phyloP scores from a whole-genome alignment of 2,329 filamentous ascomycete species.

The Mycosphaerella arachidis region DNA sequence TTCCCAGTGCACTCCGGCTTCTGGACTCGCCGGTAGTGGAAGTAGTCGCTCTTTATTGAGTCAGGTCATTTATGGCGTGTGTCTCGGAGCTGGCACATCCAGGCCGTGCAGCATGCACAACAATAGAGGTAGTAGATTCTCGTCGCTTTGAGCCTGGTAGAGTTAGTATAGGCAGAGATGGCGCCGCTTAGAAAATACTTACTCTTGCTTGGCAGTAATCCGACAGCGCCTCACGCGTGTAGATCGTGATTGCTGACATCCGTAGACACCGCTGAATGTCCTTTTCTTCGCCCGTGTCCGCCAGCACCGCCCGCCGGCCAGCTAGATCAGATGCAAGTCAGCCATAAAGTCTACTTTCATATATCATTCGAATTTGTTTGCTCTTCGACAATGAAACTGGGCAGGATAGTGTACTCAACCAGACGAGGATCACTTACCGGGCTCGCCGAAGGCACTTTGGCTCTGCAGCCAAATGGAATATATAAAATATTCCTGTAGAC shows the following conservation, averaged over 20 bases:
- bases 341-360: too few species aligned
- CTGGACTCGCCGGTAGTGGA: background rate
- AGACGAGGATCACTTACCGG: too few species aligned
- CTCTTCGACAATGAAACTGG: too few species aligned
- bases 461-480: too few species aligned
- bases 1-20: too few species aligned
- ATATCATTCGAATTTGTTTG: too few species aligned
- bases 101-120: slow-evolving; percentile 1
- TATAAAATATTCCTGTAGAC: too few species aligned
- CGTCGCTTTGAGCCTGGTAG: background rate
- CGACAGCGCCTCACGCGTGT: slow-evolving; percentile 4
- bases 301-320: background rate
- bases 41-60: slow-evolving; percentile 1
- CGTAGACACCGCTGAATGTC: background rate
- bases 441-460: too few species aligned
- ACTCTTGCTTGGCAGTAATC: background rate
- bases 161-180: background rate
- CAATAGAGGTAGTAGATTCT: slow-evolving; percentile 1
- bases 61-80: background rate
- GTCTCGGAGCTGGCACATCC: background rate
- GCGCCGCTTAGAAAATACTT: background rate
- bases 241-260: background rate
- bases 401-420: too few species aligned
- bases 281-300: background rate
- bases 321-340: too few species aligned